Base-by-base conservation (phyloP, 352 stramenopile genomes). In the Aphanomyces astaci region DNA sequence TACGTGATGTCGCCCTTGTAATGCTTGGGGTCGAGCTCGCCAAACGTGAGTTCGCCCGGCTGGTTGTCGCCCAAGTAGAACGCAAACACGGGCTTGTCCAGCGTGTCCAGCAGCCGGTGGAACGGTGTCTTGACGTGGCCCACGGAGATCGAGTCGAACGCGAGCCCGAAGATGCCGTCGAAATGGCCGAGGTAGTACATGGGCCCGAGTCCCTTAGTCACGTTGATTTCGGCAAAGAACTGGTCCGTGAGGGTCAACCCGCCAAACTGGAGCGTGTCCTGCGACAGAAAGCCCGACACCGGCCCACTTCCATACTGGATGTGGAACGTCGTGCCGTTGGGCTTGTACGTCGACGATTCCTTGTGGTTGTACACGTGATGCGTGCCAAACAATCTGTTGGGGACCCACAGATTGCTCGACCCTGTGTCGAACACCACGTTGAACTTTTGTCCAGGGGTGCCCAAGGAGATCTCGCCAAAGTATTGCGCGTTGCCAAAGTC, bases 351-450 rank as follows among this genome's bases (percentile, higher is more conserved):
- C 19, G 70, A 82, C 31, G 89, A 97, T 54, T 85, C 79, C 46
- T 74, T 64, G 73, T 97, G 87, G 75, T 98, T 81, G 75, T 98
- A 98, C 64, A 95, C 60, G 46, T 81, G 71, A 71, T 92, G 81
- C 43, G 73, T 75, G 15, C 82, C 84, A 75, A 90, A 94, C 53
- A 84, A 79, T 54, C 71, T 75, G 75, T 90, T 83, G 24, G 91
- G 94, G 3, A 99, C 93, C 97, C 96, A 99, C 13, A 99, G 73
- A 76, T 98, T 98, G 72, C 81, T 96, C n/a, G 84, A 97, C 27
- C 96, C 96, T 11, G 96, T 99, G 77, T 99, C 96, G 68, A 98
- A 98, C 57, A 99, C 97, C 19, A 99, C 96, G 13, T 85, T 77
- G 71, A 98, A 97, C 1, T 72, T 88, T 75, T 98, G 95, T 0